These are phyloP conservation scores for Lactifluus echinatus DNA, from an alignment of 768 basidiomycete species.

Conservation along the genomic window DNA sequence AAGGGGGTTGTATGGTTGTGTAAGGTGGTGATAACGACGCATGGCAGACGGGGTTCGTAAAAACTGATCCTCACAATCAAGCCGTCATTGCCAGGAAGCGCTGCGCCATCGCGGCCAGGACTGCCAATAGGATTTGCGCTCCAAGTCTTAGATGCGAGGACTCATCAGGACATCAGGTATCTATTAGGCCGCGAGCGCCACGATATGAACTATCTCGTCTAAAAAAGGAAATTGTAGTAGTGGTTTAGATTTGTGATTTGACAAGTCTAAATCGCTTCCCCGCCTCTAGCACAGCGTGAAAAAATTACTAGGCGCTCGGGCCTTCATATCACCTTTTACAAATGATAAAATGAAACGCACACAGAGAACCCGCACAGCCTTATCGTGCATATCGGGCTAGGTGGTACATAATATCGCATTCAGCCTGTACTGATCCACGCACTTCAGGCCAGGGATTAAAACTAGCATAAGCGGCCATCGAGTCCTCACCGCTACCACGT, in stretches of 20 bases:
- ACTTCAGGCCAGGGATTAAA: conserved; percentile 11
- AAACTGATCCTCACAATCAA: neutral
- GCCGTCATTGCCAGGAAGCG: neutral
- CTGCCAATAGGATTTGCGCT: neutral
- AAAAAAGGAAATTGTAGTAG: conserved; percentile 11
- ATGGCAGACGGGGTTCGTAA: conserved; percentile 9
- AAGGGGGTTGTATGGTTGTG: neutral
- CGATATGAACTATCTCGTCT: neutral
- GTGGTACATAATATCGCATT: conserved; percentile 3
- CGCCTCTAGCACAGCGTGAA: neutral
- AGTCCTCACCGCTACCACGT: conserved; percentile 17
- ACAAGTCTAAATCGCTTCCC: conserved; percentile 2
- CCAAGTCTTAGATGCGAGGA: neutral
- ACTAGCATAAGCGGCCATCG: neutral
- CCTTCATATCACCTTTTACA: conserved; percentile 1
- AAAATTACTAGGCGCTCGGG: neutral
- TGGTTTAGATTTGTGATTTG: neutral
- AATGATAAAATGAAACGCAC: conserved; percentile 7
- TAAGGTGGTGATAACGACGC: conserved; percentile 7
- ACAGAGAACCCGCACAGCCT: conserved; percentile 13
- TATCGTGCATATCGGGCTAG: neutral
- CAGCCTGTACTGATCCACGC: conserved; percentile 16
- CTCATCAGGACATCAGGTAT: too few relatives aligned
- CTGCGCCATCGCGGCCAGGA: neutral
- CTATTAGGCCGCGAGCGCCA: neutral